phyloP scores from a whole-genome alignment of 805 yeast genomes.

The Jamesozyma lodderae region DNA sequence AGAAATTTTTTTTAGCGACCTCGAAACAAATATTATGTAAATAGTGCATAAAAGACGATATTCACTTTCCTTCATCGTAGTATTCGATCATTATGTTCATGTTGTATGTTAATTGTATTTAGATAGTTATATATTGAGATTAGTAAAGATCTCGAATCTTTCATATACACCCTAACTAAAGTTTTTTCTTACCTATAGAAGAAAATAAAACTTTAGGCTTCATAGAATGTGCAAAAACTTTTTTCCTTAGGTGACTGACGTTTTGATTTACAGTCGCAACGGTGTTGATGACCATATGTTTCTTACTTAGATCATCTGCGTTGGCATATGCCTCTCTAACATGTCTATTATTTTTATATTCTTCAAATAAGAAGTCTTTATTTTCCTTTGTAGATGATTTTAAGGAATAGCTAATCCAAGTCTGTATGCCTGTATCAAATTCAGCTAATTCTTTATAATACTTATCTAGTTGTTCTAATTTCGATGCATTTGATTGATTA shows the following conservation, averaged over 20 bases:
- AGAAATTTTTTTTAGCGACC: too few relatives aligned
- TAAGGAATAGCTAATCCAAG: slow-evolving; percentile 40
- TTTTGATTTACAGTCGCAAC: slow-evolving; percentile 37
- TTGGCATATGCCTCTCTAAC: slow-evolving; percentile 60
- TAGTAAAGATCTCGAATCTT: too few relatives aligned
- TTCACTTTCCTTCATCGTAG: too few relatives aligned
- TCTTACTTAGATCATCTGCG: slow-evolving; percentile 38
- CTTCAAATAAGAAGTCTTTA: slow-evolving; percentile 25
- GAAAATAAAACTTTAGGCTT: slow-evolving; percentile 45
- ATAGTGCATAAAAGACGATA: too few relatives aligned
- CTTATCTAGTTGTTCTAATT: slow-evolving; percentile 19
- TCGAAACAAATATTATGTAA: too few relatives aligned
- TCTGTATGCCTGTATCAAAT: slow-evolving; percentile 48
- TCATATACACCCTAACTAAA: too few relatives aligned
- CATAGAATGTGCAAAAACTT: slow-evolving; percentile 43
- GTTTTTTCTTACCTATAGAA: slow-evolving; percentile 43
- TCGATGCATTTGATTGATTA: slow-evolving; percentile 15
- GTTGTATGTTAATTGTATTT: too few relatives aligned
- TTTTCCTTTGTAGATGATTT: slow-evolving; percentile 25
- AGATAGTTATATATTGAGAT: too few relatives aligned
- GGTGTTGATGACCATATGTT: slow-evolving; percentile 33
- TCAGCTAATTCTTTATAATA: slow-evolving; percentile 33
- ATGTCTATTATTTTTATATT: slow-evolving; percentile 39
- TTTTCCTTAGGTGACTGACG: slow-evolving; percentile 42
- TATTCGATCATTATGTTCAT: too few relatives aligned